These are phyloP conservation scores for Lachnellula suecica DNA, from an alignment of 2,329 filamentous ascomycete genomes.

Conservation along the genomic window DNA sequence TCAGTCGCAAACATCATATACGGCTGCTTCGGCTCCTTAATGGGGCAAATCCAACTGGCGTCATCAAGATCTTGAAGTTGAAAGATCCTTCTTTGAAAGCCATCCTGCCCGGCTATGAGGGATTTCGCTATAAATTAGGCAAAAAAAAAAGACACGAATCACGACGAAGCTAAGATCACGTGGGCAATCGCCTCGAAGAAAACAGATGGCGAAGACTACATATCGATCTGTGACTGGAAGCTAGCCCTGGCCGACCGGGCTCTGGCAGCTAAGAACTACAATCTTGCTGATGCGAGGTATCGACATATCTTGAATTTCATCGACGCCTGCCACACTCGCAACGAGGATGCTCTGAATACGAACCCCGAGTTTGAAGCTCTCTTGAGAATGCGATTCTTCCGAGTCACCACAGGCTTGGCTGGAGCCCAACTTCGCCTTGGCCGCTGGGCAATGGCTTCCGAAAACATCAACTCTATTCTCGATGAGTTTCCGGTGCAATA, in stretches of 20 bases:
- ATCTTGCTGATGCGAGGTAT: background rate
- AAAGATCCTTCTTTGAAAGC: background rate
- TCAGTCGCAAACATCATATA: background rate
- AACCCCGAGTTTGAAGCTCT: too few relatives aligned
- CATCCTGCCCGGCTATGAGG: background rate
- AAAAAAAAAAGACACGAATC: background rate
- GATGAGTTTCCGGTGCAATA: too few relatives aligned
- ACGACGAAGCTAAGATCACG: background rate
- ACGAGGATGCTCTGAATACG: too few relatives aligned
- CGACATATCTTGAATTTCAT: background rate
- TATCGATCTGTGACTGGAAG: background rate
- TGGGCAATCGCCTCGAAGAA: background rate
- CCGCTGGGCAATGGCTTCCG: too few relatives aligned
- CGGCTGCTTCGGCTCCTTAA: background rate
- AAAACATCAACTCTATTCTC: too few relatives aligned
- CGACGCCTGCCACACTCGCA: background rate
- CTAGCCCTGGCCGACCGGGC: background rate
- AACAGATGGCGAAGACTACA: background rate
- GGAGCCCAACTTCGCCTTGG: too few relatives aligned
- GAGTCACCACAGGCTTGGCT: too few relatives aligned
- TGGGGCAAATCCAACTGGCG: background rate
- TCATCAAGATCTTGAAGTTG: background rate
- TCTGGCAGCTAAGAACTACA: background rate
- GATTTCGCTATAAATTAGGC: background rate
- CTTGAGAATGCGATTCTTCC: too few relatives aligned